Evolutionary conservation across 345 rosid genomes (phyloP), one percentile per base, ranked within the genome.

Genomic region (Psidium guajava): DNA sequence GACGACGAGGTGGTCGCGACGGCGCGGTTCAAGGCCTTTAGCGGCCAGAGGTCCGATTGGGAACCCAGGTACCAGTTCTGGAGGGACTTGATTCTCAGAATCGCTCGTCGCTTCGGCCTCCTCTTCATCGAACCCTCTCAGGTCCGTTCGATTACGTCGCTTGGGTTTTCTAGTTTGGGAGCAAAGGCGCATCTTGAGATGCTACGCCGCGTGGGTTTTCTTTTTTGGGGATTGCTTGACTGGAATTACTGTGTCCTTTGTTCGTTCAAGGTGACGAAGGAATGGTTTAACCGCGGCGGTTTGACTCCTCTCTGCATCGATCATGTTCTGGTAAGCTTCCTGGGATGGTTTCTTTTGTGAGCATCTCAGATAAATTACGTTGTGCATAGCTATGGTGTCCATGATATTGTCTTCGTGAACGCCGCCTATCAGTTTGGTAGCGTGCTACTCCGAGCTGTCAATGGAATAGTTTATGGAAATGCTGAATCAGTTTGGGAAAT

Each of bases 21-120:
- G 32, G 96, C 98, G 52, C 91, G 98, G 55, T 97, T 94, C 92
- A 95, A 97, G 86, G 98, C 96, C 11, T 97, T 97, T 82, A 94
- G 95, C 83, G 99, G 98, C 5, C 98, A 95, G 85, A 95, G 95
- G 91, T 91, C 94, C 84, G 98, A 97, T 85, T 97, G 99, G 99
- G 96, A 94, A 59, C 87, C 88, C 21, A 92, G 83, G 87, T 95
- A 87, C 93, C 91, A 84, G 32, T 95, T 95, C 87, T 95, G 98
- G 98, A 93, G 91, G 81, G 94, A 92, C 86, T 91, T 95, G 91
- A 95, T 95, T 74, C 73, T 94, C 86, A 90, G 89, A 85, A 88
- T 91, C 81, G 90, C 95, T 50, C 93, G 98, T 54, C 91, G 90
- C 53, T 90, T 93, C 16, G 91, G 92, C 58, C 61, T 93, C 64